Percentiles rank a stretch among this genome's conserved stretches.
Evolutionary conservation across 345 rosid species (phyloP).

Genomic region (Syzygium aqueum): DNA sequence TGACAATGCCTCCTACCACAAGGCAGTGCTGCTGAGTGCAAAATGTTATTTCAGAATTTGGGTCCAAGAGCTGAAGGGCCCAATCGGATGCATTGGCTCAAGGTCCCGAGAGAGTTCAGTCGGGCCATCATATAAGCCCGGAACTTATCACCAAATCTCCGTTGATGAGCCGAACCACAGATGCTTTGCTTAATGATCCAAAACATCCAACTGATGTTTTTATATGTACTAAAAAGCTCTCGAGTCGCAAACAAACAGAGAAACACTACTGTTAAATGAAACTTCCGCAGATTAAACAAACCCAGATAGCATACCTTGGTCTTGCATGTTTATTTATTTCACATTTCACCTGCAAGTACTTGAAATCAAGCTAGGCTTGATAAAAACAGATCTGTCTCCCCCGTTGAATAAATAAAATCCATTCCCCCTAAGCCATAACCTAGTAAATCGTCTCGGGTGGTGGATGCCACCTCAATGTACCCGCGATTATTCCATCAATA

Average conservation of each 20-base stretch:
- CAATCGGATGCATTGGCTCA: not conserved
- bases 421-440: not conserved
- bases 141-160: not conserved
- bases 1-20: not conserved
- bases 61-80: not conserved
- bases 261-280: not conserved
- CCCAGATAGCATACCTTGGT: not conserved
- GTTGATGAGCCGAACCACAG: not conserved
- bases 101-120: not conserved
- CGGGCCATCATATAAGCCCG: not conserved
- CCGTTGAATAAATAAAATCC: not conserved
- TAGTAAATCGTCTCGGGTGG: not conserved
- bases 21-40: not conserved
- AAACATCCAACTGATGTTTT: not conserved
- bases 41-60: not conserved
- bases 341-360: not conserved
- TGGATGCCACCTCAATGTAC: not conserved
- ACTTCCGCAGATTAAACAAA: not conserved
- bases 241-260: not conserved
- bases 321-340: not conserved
- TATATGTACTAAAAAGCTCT: not conserved
- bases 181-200: not conserved
- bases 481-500: not conserved
- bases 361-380: not conserved
- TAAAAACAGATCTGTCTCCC: not conserved